Percentiles rank a stretch among this genome's conserved stretches.
Conservation (phyloP, 2,329 filamentous ascomycete genomes). For the Xylaria sp. region DNA sequence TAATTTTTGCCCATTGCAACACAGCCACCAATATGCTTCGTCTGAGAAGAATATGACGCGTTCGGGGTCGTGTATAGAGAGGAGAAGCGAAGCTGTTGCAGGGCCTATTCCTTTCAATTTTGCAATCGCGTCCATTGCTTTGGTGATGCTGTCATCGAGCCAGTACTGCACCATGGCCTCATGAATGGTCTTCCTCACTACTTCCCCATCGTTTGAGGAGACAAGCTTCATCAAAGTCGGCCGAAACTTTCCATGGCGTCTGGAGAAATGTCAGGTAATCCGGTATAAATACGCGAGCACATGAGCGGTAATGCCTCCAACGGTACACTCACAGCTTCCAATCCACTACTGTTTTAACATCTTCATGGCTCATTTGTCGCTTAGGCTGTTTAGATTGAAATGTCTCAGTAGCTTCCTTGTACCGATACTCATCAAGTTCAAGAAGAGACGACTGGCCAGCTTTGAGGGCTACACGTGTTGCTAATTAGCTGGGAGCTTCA, state of each 20-base stretch:
- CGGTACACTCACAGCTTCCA: slow-evolving; percentile 74
- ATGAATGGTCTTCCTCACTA: slow-evolving; percentile 61
- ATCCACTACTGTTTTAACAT: slow-evolving; percentile 71
- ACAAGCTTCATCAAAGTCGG: slow-evolving; percentile 70
- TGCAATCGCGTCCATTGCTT: slow-evolving; percentile 65
- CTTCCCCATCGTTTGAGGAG: slow-evolving; percentile 66
- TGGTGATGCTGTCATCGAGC: slow-evolving; percentile 50
- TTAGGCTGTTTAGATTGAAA: slow-evolving; percentile 55
- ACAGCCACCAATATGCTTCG: slow-evolving; percentile 79
- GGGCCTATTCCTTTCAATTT: slow-evolving; percentile 80
- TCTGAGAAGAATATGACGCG: slow-evolving; percentile 81
- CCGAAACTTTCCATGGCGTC: slow-evolving; percentile 71
- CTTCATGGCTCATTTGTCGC: slow-evolving; percentile 62
- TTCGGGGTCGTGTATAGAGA: slow-evolving; percentile 71
- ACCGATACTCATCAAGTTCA: slow-evolving; percentile 71
- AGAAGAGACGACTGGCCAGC: slow-evolving; percentile 62
- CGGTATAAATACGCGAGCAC: not conserved
- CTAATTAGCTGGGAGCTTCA: slow-evolving; percentile 13
- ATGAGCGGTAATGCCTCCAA: not conserved
- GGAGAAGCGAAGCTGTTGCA: slow-evolving; percentile 79
- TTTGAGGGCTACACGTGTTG: slow-evolving; percentile 54
- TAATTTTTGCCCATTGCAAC: slow-evolving; percentile 61
- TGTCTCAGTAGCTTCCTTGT: slow-evolving; percentile 60
- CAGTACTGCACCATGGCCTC: slow-evolving; percentile 63
- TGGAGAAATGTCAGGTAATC: slow-evolving; percentile 44